Percentiles rank a stretch among this genome's conserved stretches.
These are phyloP conservation scores for Eragrostis nindensis DNA, from an alignment of 176 grass and related monocot genomes.

Conservation along the genomic window DNA sequence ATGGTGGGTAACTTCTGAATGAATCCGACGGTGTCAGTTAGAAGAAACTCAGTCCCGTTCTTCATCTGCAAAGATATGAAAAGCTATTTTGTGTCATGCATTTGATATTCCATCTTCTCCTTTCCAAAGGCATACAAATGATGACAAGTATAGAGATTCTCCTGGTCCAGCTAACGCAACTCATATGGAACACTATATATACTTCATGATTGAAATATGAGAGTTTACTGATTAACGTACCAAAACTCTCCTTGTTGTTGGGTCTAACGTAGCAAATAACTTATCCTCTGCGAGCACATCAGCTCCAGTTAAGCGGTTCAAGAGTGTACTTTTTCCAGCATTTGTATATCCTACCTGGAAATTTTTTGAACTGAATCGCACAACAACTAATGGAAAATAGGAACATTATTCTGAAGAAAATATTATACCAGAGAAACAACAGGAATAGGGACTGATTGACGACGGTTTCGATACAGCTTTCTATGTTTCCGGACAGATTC, in stretches of 20 bases:
- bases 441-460: constrained; percentile 87
- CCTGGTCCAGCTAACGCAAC: background rate
- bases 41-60: constrained; percentile 90
- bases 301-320: constrained; percentile 91
- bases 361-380: constrained; percentile 36
- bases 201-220: background rate
- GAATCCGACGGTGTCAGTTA: constrained; percentile 97
- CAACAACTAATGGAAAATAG: constrained; percentile 20
- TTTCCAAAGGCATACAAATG: background rate
- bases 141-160: background rate
- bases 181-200: background rate
- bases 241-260: constrained; percentile 92
- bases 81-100: background rate
- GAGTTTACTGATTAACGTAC: constrained; percentile 46
- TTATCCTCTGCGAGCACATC: constrained; percentile 91
- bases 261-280: constrained; percentile 93
- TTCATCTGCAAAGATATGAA: constrained; percentile 74
- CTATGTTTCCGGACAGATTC: constrained; percentile 94
- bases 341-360: constrained; percentile 95
- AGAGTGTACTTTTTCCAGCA: constrained; percentile 95
- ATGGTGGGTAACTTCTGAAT: constrained; percentile 99
- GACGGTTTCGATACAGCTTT: constrained; percentile 87
- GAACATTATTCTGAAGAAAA: constrained; percentile 22
- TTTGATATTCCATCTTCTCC: background rate
- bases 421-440: constrained; percentile 91